Conservation (phyloP, 805 yeast species). For the Kregervanrija delftensis region DNA sequence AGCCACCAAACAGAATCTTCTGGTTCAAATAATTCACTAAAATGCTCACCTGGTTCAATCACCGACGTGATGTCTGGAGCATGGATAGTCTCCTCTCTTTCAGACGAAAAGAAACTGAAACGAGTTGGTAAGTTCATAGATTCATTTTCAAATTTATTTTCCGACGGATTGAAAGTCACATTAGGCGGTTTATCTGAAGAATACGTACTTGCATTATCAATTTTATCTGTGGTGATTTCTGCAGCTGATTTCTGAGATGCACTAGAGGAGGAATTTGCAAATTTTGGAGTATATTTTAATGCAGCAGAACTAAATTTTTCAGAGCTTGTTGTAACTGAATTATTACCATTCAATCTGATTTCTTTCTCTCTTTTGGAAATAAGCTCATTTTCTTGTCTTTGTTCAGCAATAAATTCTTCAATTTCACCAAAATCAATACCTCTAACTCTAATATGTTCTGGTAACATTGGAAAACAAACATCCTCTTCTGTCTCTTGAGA, state of each 20-base stretch:
- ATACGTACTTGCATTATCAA: background rate
- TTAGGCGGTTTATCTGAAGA: constrained; percentile 2
- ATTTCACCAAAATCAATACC: constrained; percentile 91
- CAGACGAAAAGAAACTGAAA: constrained; percentile 77
- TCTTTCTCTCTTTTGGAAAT: constrained; percentile 28
- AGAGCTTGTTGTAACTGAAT: constrained; percentile 27
- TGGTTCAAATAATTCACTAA: constrained; percentile 61
- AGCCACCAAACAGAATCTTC: constrained; percentile 92
- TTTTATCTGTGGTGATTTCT: background rate
- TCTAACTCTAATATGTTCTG: constrained; percentile 49
- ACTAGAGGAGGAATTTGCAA: background rate
- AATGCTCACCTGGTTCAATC: constrained; percentile 55
- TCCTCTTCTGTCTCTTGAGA: constrained; percentile 94
- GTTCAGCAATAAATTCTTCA: constrained; percentile 69
- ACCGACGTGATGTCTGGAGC: constrained; percentile 81
- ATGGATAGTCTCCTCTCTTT: constrained; percentile 80
- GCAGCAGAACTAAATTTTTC: constrained; percentile 44
- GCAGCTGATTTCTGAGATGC: background rate
- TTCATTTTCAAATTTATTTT: constrained; percentile 11
- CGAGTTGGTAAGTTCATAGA: constrained; percentile 48
- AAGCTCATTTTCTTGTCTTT: constrained; percentile 41
- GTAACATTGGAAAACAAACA: constrained; percentile 91
- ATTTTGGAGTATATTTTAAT: constrained; percentile 52
- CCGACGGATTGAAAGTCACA: background rate
- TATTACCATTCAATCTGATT: constrained; percentile 15